phyloP scores from a whole-genome alignment of 2,329 filamentous ascomycete species.

The Exophiala xenobiotica region DNA sequence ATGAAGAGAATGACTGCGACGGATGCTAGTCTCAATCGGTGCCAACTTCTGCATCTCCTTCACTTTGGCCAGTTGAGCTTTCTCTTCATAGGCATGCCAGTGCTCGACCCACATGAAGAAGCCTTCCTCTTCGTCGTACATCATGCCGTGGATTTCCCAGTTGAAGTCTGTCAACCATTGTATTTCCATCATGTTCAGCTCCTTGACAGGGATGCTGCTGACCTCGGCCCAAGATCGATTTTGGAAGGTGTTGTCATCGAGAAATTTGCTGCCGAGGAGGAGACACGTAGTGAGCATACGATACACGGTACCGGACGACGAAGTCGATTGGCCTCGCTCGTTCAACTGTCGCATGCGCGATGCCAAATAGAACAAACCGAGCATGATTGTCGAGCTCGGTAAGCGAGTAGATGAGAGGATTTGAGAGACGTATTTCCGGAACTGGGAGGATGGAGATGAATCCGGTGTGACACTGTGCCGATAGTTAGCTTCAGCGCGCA shows the following conservation, averaged over 20 bases:
- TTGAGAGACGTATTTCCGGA: slow-evolving; percentile 88
- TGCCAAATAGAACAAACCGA: slow-evolving; percentile 86
- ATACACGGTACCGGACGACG: slow-evolving; percentile 71
- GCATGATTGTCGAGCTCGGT: slow-evolving; percentile 84
- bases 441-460: slow-evolving; percentile 65
- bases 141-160: slow-evolving; percentile 84
- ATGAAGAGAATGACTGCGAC: slow-evolving; percentile 51
- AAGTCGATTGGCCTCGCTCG: slow-evolving; percentile 53
- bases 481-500: slow-evolving; percentile 56
- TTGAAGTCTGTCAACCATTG: slow-evolving; percentile 82
- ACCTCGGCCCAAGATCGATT: slow-evolving; percentile 99
- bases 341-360: slow-evolving; percentile 77
- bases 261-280: slow-evolving; percentile 88
- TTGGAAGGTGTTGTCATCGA: slow-evolving; percentile 97
- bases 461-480: slow-evolving; percentile 63
- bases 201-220: slow-evolving; percentile 78
- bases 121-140: slow-evolving; percentile 69
- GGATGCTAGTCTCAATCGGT: slow-evolving; percentile 65
- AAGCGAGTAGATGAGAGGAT: slow-evolving; percentile 87
- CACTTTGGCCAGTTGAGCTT: slow-evolving; percentile 46
- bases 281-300: slow-evolving; percentile 82
- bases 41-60: slow-evolving; percentile 53
- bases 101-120: slow-evolving; percentile 64
- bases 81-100: slow-evolving; percentile 64
- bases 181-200: slow-evolving; percentile 81